phyloP scores from a whole-genome alignment of 2,329 filamentous ascomycete species.

The Fusarium ramigenum region DNA sequence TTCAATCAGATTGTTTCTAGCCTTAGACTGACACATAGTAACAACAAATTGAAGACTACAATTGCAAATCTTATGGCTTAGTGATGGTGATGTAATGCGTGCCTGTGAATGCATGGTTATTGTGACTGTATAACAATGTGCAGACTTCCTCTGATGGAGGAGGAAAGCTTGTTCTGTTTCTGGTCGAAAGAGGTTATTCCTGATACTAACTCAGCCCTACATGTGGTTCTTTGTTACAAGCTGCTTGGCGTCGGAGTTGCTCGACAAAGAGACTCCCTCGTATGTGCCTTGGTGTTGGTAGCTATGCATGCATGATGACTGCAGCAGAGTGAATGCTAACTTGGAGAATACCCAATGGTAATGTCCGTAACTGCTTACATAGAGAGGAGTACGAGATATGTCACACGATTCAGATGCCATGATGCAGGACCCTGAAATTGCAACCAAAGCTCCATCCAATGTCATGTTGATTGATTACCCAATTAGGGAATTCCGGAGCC shows the following conservation, averaged over 20 bases:
- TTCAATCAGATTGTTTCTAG: constrained; percentile 32
- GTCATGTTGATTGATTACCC: constrained; percentile 30
- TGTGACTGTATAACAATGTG: background rate
- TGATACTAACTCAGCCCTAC: background rate
- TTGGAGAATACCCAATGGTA: background rate
- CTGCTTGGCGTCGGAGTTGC: constrained; percentile 7
- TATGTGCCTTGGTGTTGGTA: background rate
- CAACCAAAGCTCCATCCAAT: background rate
- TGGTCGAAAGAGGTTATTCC: background rate
- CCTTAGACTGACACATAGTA: constrained; percentile 31
- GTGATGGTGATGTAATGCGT: background rate
- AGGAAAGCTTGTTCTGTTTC: background rate
- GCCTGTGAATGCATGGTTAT: background rate
- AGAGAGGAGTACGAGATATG: background rate
- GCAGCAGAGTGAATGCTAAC: background rate
- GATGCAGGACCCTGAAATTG: constrained; percentile 21
- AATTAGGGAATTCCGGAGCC: constrained; percentile 44
- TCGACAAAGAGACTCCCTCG: constrained; percentile 5
- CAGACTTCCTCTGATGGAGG: background rate
- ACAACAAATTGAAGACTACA: constrained; percentile 28
- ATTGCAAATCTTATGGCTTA: background rate
- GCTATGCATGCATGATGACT: background rate
- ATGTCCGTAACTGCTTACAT: background rate
- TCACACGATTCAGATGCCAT: background rate
- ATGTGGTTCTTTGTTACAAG: background rate